Evolutionary conservation across 192 early-diverging fungal species (phyloP).

Genomic region (Backusella luteola): DNA sequence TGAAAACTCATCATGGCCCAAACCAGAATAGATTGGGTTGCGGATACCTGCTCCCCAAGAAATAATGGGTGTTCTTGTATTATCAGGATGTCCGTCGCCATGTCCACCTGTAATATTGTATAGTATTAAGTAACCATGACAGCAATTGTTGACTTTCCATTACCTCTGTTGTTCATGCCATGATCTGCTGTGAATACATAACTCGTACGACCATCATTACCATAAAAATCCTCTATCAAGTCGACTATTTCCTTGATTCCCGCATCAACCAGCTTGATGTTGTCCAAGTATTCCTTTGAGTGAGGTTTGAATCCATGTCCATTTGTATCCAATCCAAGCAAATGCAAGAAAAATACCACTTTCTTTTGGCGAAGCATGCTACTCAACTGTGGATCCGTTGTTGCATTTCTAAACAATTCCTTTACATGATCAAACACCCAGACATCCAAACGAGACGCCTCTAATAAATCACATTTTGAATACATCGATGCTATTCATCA

Average conservation of each 20-base stretch:
- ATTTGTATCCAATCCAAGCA: slow-evolving; percentile 95
- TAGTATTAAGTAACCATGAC: not conserved
- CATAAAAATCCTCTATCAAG: slow-evolving; percentile 75
- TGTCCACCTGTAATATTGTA: slow-evolving; percentile 60
- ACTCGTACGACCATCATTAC: slow-evolving; percentile 76
- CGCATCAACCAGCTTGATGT: slow-evolving; percentile 80
- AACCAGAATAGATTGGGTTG: slow-evolving; percentile 48
- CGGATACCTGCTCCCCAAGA: slow-evolving; percentile 94
- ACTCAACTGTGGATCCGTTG: slow-evolving; percentile 44
- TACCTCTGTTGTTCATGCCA: slow-evolving; percentile 91
- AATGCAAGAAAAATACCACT: slow-evolving; percentile 90
- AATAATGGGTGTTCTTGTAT: slow-evolving; percentile 91
- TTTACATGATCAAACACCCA: slow-evolving; percentile 92
- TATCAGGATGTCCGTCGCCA: slow-evolving; percentile 95
- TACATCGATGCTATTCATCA: not conserved
- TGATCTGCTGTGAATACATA: slow-evolving; percentile 96
- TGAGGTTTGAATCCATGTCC: slow-evolving; percentile 86
- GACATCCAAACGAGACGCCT: slow-evolving; percentile 81
- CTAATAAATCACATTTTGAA: slow-evolving; percentile 32
- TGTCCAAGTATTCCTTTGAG: slow-evolving; percentile 83
- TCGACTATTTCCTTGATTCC: slow-evolving; percentile 70
- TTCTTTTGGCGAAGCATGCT: slow-evolving; percentile 67
- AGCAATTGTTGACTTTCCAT: not conserved
- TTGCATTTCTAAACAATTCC: slow-evolving; percentile 59
- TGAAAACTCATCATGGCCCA: slow-evolving; percentile 80